Conservation (phyloP, 176 grass and related monocot genomes). For the Musa beccarii region DNA sequence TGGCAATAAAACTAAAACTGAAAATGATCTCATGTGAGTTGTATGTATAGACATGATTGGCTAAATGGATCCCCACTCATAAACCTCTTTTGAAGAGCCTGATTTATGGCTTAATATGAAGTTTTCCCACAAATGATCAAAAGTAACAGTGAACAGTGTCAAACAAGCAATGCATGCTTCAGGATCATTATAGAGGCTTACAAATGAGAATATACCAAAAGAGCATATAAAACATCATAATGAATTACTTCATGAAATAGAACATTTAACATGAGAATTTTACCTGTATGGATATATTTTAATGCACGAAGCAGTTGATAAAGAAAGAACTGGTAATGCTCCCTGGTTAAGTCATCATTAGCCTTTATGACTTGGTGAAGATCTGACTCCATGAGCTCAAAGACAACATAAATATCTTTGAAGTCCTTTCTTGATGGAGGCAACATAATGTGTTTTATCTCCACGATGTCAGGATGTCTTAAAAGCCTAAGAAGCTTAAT, state of each 20-base stretch:
- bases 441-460: conserved; percentile 11
- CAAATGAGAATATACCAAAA: not conserved
- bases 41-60: not conserved
- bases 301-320: conserved; percentile 13
- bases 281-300: conserved; percentile 15
- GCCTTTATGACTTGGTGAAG: conserved; percentile 14
- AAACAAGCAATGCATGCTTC: not conserved
- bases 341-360: conserved; percentile 13
- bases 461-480: conserved; percentile 11
- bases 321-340: conserved; percentile 11
- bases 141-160: not conserved
- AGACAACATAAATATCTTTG: conserved; percentile 11
- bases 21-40: not conserved
- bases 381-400: conserved; percentile 13
- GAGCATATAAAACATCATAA: not conserved
- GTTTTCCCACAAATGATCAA: not conserved
- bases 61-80: not conserved
- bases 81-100: not conserved
- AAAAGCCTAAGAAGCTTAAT: conserved; percentile 16
- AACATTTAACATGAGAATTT: not conserved
- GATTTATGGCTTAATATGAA: not conserved
- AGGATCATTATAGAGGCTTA: too few species aligned
- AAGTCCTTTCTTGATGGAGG: conserved; percentile 10
- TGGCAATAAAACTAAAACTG: not conserved
- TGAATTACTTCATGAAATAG: not conserved